A percentile compares a stretch with the other conserved stretches of the same genome.
phyloP scores from a whole-genome alignment of 352 stramenopile genomes.

The Globisporangium nodosum region DNA sequence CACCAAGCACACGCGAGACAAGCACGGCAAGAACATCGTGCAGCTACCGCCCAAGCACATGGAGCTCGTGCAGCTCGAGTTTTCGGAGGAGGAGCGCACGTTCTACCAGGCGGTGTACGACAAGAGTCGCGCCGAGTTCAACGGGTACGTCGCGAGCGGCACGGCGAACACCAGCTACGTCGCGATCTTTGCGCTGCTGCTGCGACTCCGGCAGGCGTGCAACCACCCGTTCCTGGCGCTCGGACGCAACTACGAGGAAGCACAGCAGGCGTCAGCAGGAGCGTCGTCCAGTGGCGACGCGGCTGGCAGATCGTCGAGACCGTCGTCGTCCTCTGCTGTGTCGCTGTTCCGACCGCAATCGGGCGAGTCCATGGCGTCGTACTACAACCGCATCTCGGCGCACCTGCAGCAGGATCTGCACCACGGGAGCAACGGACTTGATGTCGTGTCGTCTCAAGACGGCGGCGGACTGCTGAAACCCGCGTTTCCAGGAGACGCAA shows the following conservation, averaged over 20 bases:
- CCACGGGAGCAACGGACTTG: slow-evolving; percentile 4
- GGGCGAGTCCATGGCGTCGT: slow-evolving; percentile 48
- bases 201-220: slow-evolving; percentile 87
- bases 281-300: neutral
- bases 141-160: slow-evolving; percentile 79
- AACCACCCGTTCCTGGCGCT: slow-evolving; percentile 87
- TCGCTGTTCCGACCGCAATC: slow-evolving; percentile 39
- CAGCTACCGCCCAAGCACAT: slow-evolving; percentile 68
- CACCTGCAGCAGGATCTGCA: slow-evolving; percentile 49
- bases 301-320: slow-evolving; percentile 4
- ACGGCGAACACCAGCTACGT: slow-evolving; percentile 77
- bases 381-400: slow-evolving; percentile 54
- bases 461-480: neutral
- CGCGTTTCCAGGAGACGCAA: neutral
- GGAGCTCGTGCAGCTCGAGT: slow-evolving; percentile 58
- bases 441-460: neutral
- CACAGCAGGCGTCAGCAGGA: slow-evolving; percentile 12
- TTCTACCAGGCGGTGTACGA: slow-evolving; percentile 88
- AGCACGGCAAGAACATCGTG: slow-evolving; percentile 56
- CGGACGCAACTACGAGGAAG: slow-evolving; percentile 52
- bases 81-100: slow-evolving; percentile 65
- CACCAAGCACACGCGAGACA: slow-evolving; percentile 78
- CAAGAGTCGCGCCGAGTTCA: slow-evolving; percentile 85
- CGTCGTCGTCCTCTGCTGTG: slow-evolving; percentile 5
- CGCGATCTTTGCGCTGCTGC: slow-evolving; percentile 84